phyloP scores from a whole-genome alignment of 495 filamentous ascomycete species.

The Bathelium albidoporum region DNA sequence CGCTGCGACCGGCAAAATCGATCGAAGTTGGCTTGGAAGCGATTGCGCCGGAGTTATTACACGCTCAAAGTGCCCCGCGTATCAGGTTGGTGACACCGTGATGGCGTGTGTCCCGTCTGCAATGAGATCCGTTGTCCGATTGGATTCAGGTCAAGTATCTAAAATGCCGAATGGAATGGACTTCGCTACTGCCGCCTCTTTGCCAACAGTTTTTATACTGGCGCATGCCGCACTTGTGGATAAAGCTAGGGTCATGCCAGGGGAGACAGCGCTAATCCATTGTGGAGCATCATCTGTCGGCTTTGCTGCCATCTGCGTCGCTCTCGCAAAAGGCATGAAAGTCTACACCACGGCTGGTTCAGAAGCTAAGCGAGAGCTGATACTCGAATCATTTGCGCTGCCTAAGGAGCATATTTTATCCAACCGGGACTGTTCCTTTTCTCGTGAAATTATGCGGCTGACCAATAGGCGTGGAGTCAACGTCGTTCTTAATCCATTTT shows the following conservation, averaged over 20 bases:
- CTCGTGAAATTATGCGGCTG: background rate
- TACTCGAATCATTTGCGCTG: conserved; percentile 19
- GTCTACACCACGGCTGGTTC: background rate
- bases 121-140: background rate
- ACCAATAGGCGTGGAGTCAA: conserved; percentile 16
- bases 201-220: background rate
- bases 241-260: background rate
- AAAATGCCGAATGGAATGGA: background rate
- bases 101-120: background rate
- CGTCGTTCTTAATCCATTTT: conserved; percentile 18
- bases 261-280: background rate
- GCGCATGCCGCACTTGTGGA: background rate
- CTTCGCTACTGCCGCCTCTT: background rate
- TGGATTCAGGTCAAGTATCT: background rate
- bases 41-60: background rate
- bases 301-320: background rate
- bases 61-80: background rate
- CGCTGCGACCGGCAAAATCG: background rate
- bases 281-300: background rate
- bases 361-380: background rate
- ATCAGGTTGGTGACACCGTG: background rate
- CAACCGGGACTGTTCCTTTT: conserved; percentile 5
- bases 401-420: conserved; percentile 33
- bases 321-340: background rate
- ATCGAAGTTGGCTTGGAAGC: background rate